Conservation (phyloP, 768 basidiomycete genomes). For the Botryobasidium botryosum region DNA sequence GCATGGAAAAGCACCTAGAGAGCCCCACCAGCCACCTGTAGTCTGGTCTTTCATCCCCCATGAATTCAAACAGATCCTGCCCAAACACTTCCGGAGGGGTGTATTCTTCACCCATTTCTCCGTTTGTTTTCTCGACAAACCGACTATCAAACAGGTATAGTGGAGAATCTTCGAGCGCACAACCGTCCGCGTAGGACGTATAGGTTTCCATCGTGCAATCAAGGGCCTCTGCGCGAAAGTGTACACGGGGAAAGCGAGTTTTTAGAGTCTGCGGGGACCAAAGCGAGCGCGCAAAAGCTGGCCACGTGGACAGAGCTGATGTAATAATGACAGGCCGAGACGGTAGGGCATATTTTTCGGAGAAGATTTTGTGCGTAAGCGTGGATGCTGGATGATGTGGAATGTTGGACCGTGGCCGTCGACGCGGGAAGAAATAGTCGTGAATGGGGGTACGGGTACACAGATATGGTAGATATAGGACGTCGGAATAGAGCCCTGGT, state of each 20-base stretch:
- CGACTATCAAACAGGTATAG: slow-evolving; percentile 18
- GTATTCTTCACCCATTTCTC: slow-evolving; percentile 13
- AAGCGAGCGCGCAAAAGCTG: background rate
- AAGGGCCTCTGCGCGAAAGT: slow-evolving; percentile 16
- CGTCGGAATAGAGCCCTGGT: slow-evolving; percentile 7
- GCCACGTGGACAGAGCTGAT: background rate
- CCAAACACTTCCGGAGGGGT: slow-evolving; percentile 12
- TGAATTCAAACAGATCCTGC: slow-evolving; percentile 15
- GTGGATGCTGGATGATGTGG: background rate
- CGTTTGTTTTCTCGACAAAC: slow-evolving; percentile 12
- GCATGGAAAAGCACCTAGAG: too few species aligned
- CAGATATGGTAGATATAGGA: slow-evolving; percentile 6
- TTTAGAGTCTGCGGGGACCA: slow-evolving; percentile 14
- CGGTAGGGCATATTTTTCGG: background rate
- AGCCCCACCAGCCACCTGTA: slow-evolving; percentile 16
- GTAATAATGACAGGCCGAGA: slow-evolving; percentile 6
- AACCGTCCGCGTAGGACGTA: slow-evolving; percentile 11
- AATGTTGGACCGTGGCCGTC: slow-evolving; percentile 1
- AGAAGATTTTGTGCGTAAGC: background rate
- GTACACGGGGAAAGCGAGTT: slow-evolving; percentile 9
- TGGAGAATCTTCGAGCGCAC: slow-evolving; percentile 15
- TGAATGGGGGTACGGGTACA: slow-evolving; percentile 1
- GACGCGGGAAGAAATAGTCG: slow-evolving; percentile 5
- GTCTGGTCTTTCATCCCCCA: slow-evolving; percentile 15
- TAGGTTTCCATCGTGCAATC: slow-evolving; percentile 13